A percentile compares a stretch with the other conserved stretches of the same genome.
Evolutionary conservation across 106 monocot genomes (phyloP).

Genomic region (Cymbidium sinense): DNA sequence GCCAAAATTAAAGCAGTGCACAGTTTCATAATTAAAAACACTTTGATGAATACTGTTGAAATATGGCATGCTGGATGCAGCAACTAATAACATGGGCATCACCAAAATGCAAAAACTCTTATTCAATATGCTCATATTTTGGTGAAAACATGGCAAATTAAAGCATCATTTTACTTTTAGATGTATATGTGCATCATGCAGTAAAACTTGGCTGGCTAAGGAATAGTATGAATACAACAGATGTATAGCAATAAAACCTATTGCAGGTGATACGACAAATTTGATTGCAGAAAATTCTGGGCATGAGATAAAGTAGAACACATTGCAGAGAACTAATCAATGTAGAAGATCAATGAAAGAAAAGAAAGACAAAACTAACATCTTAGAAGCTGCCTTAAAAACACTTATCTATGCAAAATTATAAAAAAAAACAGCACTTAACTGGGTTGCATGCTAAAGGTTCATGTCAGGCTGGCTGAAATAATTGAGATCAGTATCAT

Average conservation of each 20-base stretch:
- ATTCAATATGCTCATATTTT: not conserved
- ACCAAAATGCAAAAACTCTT: not conserved
- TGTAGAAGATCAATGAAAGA: not conserved
- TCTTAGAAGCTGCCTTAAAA: not conserved
- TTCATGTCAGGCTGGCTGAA: not conserved
- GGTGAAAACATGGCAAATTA: not conserved
- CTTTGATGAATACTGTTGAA: not conserved
- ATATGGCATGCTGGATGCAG: not conserved
- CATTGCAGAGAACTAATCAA: not conserved
- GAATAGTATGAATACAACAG: not conserved
- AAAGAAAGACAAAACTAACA: not conserved
- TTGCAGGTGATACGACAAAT: not conserved
- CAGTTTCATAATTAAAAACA: not conserved
- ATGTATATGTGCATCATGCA: not conserved
- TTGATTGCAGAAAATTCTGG: not conserved
- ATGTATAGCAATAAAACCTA: not conserved
- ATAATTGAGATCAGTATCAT: not conserved
- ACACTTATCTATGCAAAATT: not conserved
- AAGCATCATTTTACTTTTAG: not conserved
- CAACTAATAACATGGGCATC: not conserved
- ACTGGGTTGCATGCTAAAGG: not conserved
- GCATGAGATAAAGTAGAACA: not conserved
- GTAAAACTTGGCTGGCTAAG: not conserved
- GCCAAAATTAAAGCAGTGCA: conserved; percentile 1
- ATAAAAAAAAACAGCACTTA: not conserved